Base-by-base conservation (phyloP, 129 eudicot species). In the Sambucus nigra region DNA sequence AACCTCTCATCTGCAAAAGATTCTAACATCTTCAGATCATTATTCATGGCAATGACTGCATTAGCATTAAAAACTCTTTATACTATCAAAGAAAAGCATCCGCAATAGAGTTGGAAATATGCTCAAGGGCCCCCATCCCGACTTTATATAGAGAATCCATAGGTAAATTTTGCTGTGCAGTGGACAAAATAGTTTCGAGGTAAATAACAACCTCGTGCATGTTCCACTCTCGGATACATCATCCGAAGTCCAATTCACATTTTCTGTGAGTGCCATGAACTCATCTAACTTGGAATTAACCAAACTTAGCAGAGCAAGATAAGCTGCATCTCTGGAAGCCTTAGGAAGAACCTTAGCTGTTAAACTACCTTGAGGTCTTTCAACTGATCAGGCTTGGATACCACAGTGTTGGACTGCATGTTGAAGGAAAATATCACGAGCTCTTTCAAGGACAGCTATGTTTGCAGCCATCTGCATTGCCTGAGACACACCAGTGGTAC, bases 401-500 rank as follows among this genome's bases (percentile, higher is more conserved):
- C 88, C 88, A 59, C 83, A 76, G 29, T 57, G 72, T 52, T 72
- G 83, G 45, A 80, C 75, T 0, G 80, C 84, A 55, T 60, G 70
- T 39, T 81, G 73, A 32, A 81, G 69, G 49, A 81, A 81, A 51
- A 59, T 73, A 60, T 81, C 83, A 46, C 88, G 76, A 48, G 88
- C 83, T 49, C 76, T 65, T 55, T 81, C 88, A 0, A 81, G 53
- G 26, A 76, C 73, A 33, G 80, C 60, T 21, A 67, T 57, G 45
- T 81, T 81, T 25, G 88, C 88, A 60, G 88, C 83, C 35, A 80
- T 61, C 55, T 80, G 88, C 80, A 80, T 80, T 18, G 88, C 88
- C 33, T 76, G 79, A 38, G 83, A 70, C 10, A 76, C 88, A 53
- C 80, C 75, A 1, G 70, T 67, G 29, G 57, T 48, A 28, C 69